Evolutionary conservation across 2,329 filamentous ascomycete genomes (phyloP), one percentile per base, ranked within the genome.

Genomic region (Aspergillus cejpii): DNA sequence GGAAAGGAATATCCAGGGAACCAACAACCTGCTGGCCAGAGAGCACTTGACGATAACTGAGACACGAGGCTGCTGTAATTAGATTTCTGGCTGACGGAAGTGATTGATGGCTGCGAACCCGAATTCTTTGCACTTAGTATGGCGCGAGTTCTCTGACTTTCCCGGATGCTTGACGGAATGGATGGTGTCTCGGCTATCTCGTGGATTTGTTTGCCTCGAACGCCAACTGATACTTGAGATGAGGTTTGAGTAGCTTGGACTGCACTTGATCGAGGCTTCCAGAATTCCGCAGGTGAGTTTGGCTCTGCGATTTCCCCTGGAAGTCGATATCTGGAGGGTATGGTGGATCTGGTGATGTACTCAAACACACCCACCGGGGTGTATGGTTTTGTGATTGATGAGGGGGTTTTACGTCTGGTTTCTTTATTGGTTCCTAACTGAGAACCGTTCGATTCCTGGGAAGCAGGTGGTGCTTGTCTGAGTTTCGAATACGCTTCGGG

Each of bases 151-250:
- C 19, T 24, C 26, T 50, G 37, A 20, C 28, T 52, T 17, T 37
- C 37, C 12, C 39, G 21, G n/a, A 26, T 12, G 24, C 14, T 36
- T 36, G 41, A 20, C 10, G 24, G 37, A 11, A 29, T 29, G 37
- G 49, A 36, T 7, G 56, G 54, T 6, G 55, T 60, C 41, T 57
- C 57, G 6, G 55, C 49, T 39, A 61, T 50, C 26, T 60, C 55
- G 24, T 43, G 27, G 19, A 37, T 24, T 37, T 45, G 39, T 10
- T 14, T 37, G n/a, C 17, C 17, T 17, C n/a, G 21, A 19, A 17
- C 19, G 31, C 31, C 15, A 12, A 10, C 10, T 20, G 36, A 27
- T 31, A 6, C 12, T 17, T 11, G 14, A 7, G 41, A 31, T 15
- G 19, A 5, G 8, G n/a, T n/a, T 37, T 45, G 31, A 3, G 28